phyloP scores from a whole-genome alignment of 352 stramenopile genomes.

The Globisporangium perplexum region DNA sequence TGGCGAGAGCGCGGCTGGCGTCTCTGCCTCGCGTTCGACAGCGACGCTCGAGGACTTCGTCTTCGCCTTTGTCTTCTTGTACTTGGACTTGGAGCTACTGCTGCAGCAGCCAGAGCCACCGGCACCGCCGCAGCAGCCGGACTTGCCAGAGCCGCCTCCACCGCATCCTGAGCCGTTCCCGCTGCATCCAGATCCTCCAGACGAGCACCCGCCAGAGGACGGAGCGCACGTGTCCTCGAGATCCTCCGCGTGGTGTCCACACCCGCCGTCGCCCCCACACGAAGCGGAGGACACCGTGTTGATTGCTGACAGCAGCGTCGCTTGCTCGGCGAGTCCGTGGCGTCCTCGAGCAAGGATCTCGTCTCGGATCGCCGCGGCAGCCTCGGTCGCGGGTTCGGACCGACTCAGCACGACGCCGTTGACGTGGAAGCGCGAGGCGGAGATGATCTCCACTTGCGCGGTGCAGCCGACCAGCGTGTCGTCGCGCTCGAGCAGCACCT shows the following conservation, averaged over 20 bases:
- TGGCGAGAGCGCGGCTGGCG: neutral
- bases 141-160: neutral
- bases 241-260: conserved; percentile 13
- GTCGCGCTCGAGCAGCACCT: conserved; percentile 79
- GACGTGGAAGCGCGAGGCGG: conserved; percentile 69
- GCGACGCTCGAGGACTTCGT: conserved; percentile 7
- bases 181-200: conserved; percentile 9
- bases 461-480: conserved; percentile 72
- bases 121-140: neutral
- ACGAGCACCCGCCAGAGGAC: conserved; percentile 13
- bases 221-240: conserved; percentile 26
- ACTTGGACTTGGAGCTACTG: conserved; percentile 16
- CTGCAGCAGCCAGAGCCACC: conserved; percentile 1
- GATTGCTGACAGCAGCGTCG: conserved; percentile 23
- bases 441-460: conserved; percentile 50
- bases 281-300: conserved; percentile 20
- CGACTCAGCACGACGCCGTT: conserved; percentile 52
- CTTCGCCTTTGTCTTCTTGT: conserved; percentile 19
- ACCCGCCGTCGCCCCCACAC: conserved; percentile 21
- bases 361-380: conserved; percentile 42
- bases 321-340: conserved; percentile 22
- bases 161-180: conserved; percentile 9
- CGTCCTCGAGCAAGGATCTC: conserved; percentile 38
- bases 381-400: conserved; percentile 43
- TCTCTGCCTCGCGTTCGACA: neutral